phyloP scores from a whole-genome alignment of 2,329 filamentous ascomycete species.

The Byssothecium circinans region DNA sequence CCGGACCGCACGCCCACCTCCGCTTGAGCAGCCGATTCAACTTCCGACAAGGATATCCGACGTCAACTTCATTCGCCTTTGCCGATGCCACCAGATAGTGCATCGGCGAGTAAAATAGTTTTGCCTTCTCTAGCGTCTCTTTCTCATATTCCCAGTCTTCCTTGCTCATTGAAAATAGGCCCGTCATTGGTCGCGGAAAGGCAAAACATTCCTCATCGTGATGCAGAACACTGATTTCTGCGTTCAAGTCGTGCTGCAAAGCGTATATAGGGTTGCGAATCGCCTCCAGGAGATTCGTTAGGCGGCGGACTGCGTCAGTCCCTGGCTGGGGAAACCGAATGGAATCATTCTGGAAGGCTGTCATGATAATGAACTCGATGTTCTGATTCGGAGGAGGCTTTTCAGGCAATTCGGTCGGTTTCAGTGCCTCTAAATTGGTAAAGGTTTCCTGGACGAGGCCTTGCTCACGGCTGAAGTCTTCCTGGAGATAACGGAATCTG shows the following conservation, averaged over 20 bases:
- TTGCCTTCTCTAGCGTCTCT: slow-evolving; percentile 9
- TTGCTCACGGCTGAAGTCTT: slow-evolving; percentile 11
- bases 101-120: background rate
- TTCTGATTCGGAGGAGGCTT: slow-evolving; percentile 1
- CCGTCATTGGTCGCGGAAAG: slow-evolving; percentile 21
- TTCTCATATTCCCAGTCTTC: slow-evolving; percentile 23
- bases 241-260: slow-evolving; percentile 18
- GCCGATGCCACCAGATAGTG: background rate
- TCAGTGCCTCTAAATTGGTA: slow-evolving; percentile 1
- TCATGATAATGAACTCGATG: slow-evolving; percentile 28
- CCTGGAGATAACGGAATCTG: background rate
- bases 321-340: background rate
- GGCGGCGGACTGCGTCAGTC: background rate
- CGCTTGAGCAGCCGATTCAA: background rate
- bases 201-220: slow-evolving; percentile 16
- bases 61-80: background rate
- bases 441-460: slow-evolving; percentile 10
- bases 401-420: background rate
- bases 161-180: slow-evolving; percentile 17
- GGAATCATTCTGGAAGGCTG: background rate
- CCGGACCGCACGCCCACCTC: slow-evolving; percentile 1
- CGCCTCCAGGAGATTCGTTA: slow-evolving; percentile 20
- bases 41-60: background rate
- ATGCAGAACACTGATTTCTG: slow-evolving; percentile 19
- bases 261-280: slow-evolving; percentile 20